These are phyloP conservation scores for Xylariomycetidae sp. DNA, from an alignment of 2,329 filamentous ascomycete species.

Conservation along the genomic window DNA sequence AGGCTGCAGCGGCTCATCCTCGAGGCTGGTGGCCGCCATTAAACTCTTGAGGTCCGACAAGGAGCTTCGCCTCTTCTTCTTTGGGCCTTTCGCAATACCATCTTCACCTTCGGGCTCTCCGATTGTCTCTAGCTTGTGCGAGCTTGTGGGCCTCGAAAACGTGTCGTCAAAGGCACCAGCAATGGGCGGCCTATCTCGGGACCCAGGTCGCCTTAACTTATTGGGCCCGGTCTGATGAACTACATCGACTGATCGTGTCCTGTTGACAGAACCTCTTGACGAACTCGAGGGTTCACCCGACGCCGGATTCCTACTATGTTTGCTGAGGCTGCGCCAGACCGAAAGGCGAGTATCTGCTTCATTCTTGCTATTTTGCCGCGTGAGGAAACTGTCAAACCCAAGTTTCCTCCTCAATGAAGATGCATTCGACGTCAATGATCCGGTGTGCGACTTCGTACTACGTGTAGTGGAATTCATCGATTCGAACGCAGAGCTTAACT, in stretches of 20 bases:
- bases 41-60: conserved; percentile 76
- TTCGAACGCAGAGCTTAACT: conserved; percentile 48
- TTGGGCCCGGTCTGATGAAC: conserved; percentile 46
- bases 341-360: conserved; percentile 67
- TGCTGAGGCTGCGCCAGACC: conserved; percentile 85
- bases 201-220: conserved; percentile 47
- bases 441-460: conserved; percentile 57
- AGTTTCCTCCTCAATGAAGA: conserved; percentile 83
- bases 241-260: conserved; percentile 75
- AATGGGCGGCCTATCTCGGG: conserved; percentile 57
- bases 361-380: conserved; percentile 76
- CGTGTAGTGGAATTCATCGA: conserved; percentile 56
- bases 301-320: conserved; percentile 60
- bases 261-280: conserved; percentile 61
- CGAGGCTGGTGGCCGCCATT: conserved; percentile 57
- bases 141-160: conserved; percentile 50
- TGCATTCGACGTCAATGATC: conserved; percentile 78
- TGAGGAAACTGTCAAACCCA: conserved; percentile 69
- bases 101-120: conserved; percentile 50
- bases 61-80: conserved; percentile 85
- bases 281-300: conserved; percentile 59
- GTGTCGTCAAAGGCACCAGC: conserved; percentile 58
- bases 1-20: conserved; percentile 40
- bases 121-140: conserved; percentile 55
- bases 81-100: conserved; percentile 37